Base-by-base conservation (phyloP, 306 rosid species). In the Gastrolobium bilobum region DNA sequence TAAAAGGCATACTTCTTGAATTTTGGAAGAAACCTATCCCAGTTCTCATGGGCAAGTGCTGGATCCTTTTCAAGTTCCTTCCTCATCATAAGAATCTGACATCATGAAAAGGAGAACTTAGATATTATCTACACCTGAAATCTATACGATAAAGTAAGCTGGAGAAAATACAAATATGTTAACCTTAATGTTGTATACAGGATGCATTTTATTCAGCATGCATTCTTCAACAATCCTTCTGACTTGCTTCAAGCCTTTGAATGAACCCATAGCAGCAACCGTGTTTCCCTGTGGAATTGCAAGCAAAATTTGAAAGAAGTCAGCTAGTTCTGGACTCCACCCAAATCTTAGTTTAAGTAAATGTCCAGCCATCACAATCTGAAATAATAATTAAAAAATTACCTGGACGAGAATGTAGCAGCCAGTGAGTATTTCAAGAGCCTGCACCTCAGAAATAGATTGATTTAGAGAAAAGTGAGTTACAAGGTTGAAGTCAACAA, bases 11-110 rank as follows among this genome's bases (percentile, higher is more conserved):
- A 95, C 99, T 90, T 95, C 68, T 92, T 92, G 83, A 92, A 95
- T 63, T 89, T 92, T 4, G 97, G 97, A 84, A 92, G 97, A 90
- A 95, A 95, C 83, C 99, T 87, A 78, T 92, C 97, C 99, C 99
- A 94, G 68, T 81, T 94, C 85, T 94, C 99, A 2, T 87, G 30
- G 4, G 91, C 95, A 52, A 94, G 91, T 30, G 91, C 85, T n/a
- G 97, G 99, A 86, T 94, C 90, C 83, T 91, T 94, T 78, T 88
- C 99, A 69, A 94, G 99, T 83, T 94, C 99, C 77, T 88, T 95
- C 87, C 68, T 91, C 91, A 91, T 86, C 97, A 92, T 94, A 69
- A 95, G 97, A 82, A 91, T 80, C 97, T 95, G 75, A 71, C 7
- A 38, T 81, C 14, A 20, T 31, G 9, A 63, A 75, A 76, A 50